Evolutionary conservation across 1,284 basidiomycete species (phyloP).

Genomic region (Naganishia liquefaciens): DNA sequence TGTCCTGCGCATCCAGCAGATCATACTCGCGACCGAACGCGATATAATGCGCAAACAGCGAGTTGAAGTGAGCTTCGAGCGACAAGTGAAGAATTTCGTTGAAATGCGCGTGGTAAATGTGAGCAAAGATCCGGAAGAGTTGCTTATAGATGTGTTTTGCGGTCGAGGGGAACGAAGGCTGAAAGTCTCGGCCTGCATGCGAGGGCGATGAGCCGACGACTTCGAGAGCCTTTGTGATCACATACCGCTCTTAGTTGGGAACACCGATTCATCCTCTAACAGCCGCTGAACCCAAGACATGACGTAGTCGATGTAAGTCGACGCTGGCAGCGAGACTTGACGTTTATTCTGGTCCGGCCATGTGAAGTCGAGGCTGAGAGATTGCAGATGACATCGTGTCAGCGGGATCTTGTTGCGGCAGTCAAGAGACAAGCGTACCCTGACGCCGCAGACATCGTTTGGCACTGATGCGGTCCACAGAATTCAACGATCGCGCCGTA

Average conservation of each 20-base stretch:
- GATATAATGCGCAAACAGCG: constrained; percentile 95
- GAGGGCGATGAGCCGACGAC: background rate
- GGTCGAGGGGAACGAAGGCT: constrained; percentile 82
- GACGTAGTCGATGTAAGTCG: constrained; percentile 98
- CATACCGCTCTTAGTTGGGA: constrained; percentile 91
- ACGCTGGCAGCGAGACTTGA: constrained; percentile 87
- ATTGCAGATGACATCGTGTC: background rate
- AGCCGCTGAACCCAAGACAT: constrained; percentile 98
- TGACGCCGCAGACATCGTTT: constrained; percentile 89
- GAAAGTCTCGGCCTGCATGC: constrained; percentile 78
- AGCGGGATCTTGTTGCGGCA: background rate
- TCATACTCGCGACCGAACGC: constrained; percentile 84
- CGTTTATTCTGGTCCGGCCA: constrained; percentile 97
- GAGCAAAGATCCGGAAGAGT: constrained; percentile 93
- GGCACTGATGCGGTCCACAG: constrained; percentile 85
- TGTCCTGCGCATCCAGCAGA: constrained; percentile 68
- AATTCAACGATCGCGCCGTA: constrained; percentile 94
- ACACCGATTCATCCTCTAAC: constrained; percentile 85
- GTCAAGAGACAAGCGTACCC: constrained; percentile 61
- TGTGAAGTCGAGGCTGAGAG: constrained; percentile 82
- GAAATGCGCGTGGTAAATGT: constrained; percentile 96
- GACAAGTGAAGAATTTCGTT: constrained; percentile 85
- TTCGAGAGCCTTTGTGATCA: constrained; percentile 20
- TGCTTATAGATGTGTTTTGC: constrained; percentile 97
- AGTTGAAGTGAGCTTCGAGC: constrained; percentile 95